Evolutionary conservation across 2,329 filamentous ascomycete species (phyloP).

Genomic region (Aspergillus bombycis): DNA sequence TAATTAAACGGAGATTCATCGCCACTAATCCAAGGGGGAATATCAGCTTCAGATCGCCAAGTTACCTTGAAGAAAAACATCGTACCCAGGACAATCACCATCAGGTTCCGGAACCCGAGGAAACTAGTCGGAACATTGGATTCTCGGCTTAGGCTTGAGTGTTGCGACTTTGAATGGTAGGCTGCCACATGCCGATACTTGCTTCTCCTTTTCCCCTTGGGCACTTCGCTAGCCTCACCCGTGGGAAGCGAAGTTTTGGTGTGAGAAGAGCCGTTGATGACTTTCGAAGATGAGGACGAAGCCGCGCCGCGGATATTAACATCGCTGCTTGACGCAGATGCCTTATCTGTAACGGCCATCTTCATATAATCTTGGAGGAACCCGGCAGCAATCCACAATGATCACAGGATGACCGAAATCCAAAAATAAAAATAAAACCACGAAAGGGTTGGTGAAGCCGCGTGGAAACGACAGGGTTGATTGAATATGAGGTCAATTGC

Average conservation of each 20-base stretch:
- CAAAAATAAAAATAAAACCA: background rate
- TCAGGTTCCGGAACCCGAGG: slow-evolving; percentile 90
- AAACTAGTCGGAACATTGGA: slow-evolving; percentile 76
- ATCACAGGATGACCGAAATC: background rate
- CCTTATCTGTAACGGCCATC: background rate
- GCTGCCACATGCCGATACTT: slow-evolving; percentile 94
- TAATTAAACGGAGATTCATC: slow-evolving; percentile 89
- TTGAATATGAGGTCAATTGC: slow-evolving; percentile 23
- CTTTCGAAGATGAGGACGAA: slow-evolving; percentile 9
- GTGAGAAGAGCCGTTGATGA: slow-evolving; percentile 16
- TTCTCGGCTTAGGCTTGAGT: slow-evolving; percentile 87
- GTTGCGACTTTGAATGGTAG: slow-evolving; percentile 71
- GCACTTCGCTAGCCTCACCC: background rate
- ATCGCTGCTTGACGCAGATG: slow-evolving; percentile 5
- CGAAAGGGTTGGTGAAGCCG: background rate
- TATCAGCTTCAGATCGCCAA: slow-evolving; percentile 14
- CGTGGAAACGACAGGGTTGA: background rate
- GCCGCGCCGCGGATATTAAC: background rate
- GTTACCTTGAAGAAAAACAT: slow-evolving; percentile 3
- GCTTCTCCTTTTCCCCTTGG: slow-evolving; percentile 44
- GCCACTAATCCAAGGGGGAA: slow-evolving; percentile 63
- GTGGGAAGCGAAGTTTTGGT: slow-evolving; percentile 7
- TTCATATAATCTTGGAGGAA: background rate
- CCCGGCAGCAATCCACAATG: background rate
- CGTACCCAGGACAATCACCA: slow-evolving; percentile 87